Conservation (phyloP, 768 basidiomycete genomes). For the Pulveroboletus sp. region DNA sequence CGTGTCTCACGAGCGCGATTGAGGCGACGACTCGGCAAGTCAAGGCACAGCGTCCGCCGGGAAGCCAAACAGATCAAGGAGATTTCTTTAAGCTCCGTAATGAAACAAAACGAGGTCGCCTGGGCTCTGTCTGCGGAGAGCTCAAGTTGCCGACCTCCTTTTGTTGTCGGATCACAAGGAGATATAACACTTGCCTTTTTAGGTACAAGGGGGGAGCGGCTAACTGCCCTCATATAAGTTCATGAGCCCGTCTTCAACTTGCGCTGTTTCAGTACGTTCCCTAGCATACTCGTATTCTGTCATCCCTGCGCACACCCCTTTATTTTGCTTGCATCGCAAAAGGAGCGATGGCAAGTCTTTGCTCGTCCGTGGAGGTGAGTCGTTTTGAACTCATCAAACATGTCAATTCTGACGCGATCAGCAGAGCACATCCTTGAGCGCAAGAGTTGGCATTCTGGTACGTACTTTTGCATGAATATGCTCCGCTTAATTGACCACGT, state of each 20-base stretch:
- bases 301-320: background rate
- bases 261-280: slow-evolving; percentile 1
- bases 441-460: slow-evolving; percentile 17
- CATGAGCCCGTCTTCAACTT: background rate
- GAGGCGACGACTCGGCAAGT: slow-evolving; percentile 6
- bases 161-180: slow-evolving; percentile 24
- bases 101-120: slow-evolving; percentile 8
- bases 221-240: slow-evolving; percentile 13
- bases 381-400: background rate
- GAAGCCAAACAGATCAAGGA: background rate
- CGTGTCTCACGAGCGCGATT: slow-evolving; percentile 3
- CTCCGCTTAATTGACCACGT: slow-evolving; percentile 1
- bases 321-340: background rate
- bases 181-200: slow-evolving; percentile 31
- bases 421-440: slow-evolving; percentile 24
- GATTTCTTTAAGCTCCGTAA: slow-evolving; percentile 15
- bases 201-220: slow-evolving; percentile 23
- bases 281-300: slow-evolving; percentile 1
- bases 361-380: slow-evolving; percentile 30
- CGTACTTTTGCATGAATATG: background rate
- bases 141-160: slow-evolving; percentile 16
- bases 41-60: background rate
- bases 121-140: background rate
- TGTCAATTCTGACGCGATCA: slow-evolving; percentile 6
- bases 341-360: slow-evolving; percentile 21